Evolutionary conservation across 805 yeast genomes (phyloP), one percentile per base, ranked within the genome.

Genomic region (Metschnikowia bowlesiae): DNA sequence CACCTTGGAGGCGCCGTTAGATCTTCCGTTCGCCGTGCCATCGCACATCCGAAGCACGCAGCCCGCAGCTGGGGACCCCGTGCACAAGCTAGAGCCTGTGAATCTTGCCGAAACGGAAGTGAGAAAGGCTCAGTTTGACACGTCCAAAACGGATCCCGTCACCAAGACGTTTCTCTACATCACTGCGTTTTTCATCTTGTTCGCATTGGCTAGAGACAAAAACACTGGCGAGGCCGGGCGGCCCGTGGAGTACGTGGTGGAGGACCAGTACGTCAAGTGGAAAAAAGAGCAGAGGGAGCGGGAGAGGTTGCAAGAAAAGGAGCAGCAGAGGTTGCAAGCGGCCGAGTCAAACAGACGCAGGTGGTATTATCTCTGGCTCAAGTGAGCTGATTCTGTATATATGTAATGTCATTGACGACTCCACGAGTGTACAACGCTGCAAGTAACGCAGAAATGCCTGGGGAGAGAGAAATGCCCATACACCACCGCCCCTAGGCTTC

Each of bases 171-270:
- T 84, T 32, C 67, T 84, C 2, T 80, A 80, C 54, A 45, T 78
- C 22, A 73, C 80, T 2, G 62, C 74, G 0, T 54, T 81, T 14
- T 70, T 85, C 8, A 68, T 79, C 2, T 58, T 79, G 46, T 57
- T 78, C 38, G 87, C 86, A 7, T 65, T 81, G 44, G 76, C 75
- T 52, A 71, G 84, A 57, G 90, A 85, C 61, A 78, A 78, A 61
- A 65, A 62, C 16, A 62, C 72, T 38, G 82, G 80, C 16, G 78
- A 76, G 57, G 74, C 60, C 40, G 70, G 74, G 14, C 66, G 63
- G 44, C 79, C 80, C 1, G 46, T 55, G 4, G 80, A 75, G 47
- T 53, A 69, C 18, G 61, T 73, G 4, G 61, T 77, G 31, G 59
- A 67, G 35, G 70, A 75, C 50, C 70, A 68, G 31, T 70, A 75